phyloP scores from a whole-genome alignment of 176 grass and related monocot genomes.

The Oropetium thomaeum region DNA sequence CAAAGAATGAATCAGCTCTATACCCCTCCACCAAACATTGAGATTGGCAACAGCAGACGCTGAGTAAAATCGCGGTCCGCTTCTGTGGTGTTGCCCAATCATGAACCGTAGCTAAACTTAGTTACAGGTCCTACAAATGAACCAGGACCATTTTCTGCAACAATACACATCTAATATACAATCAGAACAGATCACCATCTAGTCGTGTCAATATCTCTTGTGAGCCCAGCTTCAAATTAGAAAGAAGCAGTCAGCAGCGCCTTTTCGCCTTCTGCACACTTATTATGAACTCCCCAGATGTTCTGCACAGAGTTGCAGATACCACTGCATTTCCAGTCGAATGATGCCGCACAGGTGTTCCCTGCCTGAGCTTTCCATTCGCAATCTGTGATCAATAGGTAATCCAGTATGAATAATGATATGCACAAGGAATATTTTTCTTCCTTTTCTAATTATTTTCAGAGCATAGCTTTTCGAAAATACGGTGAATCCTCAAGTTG shows the following conservation, averaged over 20 bases:
- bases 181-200: not conserved
- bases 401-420: not conserved
- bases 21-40: not conserved
- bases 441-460: not conserved
- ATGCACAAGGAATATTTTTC: not conserved
- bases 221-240: not conserved
- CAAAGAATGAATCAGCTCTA: conserved; percentile 23
- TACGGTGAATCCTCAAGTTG: not conserved
- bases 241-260: conserved; percentile 48
- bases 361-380: conserved; percentile 90
- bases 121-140: conserved; percentile 32
- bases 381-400: conserved; percentile 51
- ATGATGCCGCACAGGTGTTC: conserved; percentile 67
- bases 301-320: conserved; percentile 80
- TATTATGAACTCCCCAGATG: conserved; percentile 74
- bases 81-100: not conserved
- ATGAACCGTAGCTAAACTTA: not conserved
- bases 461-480: not conserved
- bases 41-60: conserved; percentile 33
- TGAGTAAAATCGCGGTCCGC: conserved; percentile 37
- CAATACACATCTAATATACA: conserved; percentile 31
- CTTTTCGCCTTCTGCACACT: conserved; percentile 61
- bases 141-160: conserved; percentile 17
- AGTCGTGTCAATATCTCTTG: not conserved
- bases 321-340: conserved; percentile 89